Evolutionary conservation across 129 eudicot species (phyloP), one percentile per base, ranked within the genome.

Genomic region (Centella asiatica): DNA sequence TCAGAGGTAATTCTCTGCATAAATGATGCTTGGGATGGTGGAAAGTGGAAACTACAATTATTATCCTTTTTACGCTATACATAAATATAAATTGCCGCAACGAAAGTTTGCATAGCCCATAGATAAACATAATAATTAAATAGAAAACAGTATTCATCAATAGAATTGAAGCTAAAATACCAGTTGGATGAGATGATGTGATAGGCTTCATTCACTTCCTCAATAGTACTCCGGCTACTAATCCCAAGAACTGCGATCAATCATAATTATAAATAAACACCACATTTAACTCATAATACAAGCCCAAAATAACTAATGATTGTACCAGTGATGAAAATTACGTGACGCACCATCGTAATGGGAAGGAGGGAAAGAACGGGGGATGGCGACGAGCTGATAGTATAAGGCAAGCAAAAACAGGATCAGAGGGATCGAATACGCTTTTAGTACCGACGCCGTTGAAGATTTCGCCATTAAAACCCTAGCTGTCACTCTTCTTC

Each of bases 321-420:
- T 77, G 15, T 13, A 34, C 7, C n/a, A 57, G 1, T 33, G 17
- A 29, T 12, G 17, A 6, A 22, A 42, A 24, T 29, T 54, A 28
- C 28, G 60, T 5, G 4, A 57, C 31, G 39, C 34, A 87, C 98
- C 95, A 44, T 84, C 86, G 83, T 92, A 92, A 67, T 92, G 88
- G 20, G 95, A 81, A 5, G 80, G 69, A 18, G 98, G 98, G 31
- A 78, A 92, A 19, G 85, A 77, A 13, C 85, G 87, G 45, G 98
- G 98, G 29, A 87, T 69, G 61, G 82, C 77, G 44, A 92, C 77
- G 2, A 92, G 94, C 62, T 92, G 98, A 56, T 73, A 92, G 86
- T 81, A 80, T 53, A 87, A 46, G 37, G 90, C 75, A 60, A 74
- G 74, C 4, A 72, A 23, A 57, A 87, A 77, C 22, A 92, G 86